These are phyloP conservation scores for Xylaria sp. DNA, from an alignment of 2,329 filamentous ascomycete genomes.

Conservation along the genomic window DNA sequence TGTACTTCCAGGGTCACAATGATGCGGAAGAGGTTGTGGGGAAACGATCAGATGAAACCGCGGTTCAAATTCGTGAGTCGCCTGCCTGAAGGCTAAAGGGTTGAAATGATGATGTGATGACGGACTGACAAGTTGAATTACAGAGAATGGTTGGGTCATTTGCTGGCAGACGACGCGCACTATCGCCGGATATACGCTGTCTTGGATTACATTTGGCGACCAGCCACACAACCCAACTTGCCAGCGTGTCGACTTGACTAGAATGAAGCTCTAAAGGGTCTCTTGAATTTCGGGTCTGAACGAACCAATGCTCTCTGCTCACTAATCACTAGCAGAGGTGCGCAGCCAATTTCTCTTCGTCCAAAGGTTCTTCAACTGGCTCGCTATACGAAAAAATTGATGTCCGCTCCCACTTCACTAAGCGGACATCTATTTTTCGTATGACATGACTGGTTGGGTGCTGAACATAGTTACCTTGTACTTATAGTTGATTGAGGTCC, in stretches of 20 bases:
- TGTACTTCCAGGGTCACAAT: constrained; percentile 20
- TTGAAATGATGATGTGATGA: constrained; percentile 11
- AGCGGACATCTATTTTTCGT: constrained; percentile 7
- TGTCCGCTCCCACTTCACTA: constrained; percentile 4
- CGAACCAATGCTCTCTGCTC: neutral
- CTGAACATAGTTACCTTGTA: constrained; percentile 5
- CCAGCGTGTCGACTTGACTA: constrained; percentile 22
- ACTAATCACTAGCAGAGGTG: constrained; percentile 10
- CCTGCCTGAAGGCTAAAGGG: constrained; percentile 17
- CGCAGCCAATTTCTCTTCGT: constrained; percentile 42
- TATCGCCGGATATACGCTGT: constrained; percentile 24
- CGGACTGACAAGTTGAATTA: constrained; percentile 9
- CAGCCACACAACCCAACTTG: constrained; percentile 29
- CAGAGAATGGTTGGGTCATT: constrained; percentile 27
- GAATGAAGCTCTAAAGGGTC: constrained; percentile 11
- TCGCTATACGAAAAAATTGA: neutral
- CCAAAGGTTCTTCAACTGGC: constrained; percentile 5
- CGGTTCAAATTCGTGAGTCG: constrained; percentile 23
- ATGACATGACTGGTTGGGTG: constrained; percentile 5
- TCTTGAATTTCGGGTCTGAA: constrained; percentile 12
- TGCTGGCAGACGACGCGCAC: constrained; percentile 27
- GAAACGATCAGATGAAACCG: constrained; percentile 9
- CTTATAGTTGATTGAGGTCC: constrained; percentile 5
- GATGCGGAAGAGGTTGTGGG: constrained; percentile 20
- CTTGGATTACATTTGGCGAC: constrained; percentile 26